Conservation (phyloP, 106 monocot genomes). For the Dendrobium chrysotoxum region DNA sequence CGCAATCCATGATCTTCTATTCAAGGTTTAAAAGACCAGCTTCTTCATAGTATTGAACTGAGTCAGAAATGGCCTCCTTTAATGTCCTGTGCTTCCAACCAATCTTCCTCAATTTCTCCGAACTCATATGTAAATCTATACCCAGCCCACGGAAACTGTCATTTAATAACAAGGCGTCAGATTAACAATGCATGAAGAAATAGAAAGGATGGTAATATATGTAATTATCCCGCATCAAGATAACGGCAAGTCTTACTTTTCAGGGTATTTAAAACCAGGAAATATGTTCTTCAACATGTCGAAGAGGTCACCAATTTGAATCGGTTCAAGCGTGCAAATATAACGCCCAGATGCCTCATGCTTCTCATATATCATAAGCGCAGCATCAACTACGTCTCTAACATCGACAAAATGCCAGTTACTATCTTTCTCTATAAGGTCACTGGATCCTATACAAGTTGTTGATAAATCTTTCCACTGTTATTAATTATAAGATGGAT, state of each 20-base stretch:
- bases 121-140: neutral
- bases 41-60: neutral
- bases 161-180: neutral
- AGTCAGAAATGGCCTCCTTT: neutral
- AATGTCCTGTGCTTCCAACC: constrained; percentile 1
- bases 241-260: constrained; percentile 15
- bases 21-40: neutral
- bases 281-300: constrained; percentile 27
- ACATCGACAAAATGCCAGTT: constrained; percentile 38
- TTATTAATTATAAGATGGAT: too few species aligned
- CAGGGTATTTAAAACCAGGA: neutral
- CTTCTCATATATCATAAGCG: constrained; percentile 53
- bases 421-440: neutral
- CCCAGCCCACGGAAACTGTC: neutral
- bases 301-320: constrained; percentile 15
- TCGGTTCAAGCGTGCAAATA: constrained; percentile 20
- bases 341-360: constrained; percentile 50
- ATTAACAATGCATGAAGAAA: neutral
- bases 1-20: too few species aligned
- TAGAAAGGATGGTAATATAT: neutral
- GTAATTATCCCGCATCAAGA: neutral
- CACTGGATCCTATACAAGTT: neutral
- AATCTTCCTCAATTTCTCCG: neutral
- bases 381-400: constrained; percentile 58
- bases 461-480: too few species aligned